These are phyloP conservation scores for Penicillium verhagenii DNA, from an alignment of 495 filamentous ascomycete species.

Conservation along the genomic window DNA sequence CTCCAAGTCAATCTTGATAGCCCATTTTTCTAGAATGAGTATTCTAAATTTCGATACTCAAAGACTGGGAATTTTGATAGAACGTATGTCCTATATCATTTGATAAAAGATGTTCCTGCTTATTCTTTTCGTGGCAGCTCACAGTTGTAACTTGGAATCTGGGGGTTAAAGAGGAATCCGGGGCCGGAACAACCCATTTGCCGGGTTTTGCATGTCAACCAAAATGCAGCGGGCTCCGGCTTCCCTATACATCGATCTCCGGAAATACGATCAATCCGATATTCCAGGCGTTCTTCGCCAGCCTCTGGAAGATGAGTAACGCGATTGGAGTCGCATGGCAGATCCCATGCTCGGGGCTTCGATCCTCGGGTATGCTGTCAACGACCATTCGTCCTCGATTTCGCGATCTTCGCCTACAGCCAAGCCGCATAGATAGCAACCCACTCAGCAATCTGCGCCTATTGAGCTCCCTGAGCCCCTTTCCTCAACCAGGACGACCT, in stretches of 20 bases:
- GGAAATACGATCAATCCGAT: not conserved
- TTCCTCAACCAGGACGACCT: not conserved
- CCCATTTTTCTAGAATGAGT: no score
- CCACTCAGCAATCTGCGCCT: conserved; percentile 12
- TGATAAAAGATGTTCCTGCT: no score
- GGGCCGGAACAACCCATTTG: not conserved
- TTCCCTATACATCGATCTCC: not conserved
- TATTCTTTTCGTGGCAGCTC: no score
- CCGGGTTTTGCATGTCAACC: not conserved
- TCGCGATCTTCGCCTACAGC: conserved; percentile 23
- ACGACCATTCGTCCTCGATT: conserved; percentile 8
- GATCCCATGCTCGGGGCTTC: conserved; percentile 43
- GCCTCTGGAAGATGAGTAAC: conserved; percentile 48
- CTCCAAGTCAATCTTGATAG: no score
- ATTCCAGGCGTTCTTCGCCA: conserved; percentile 1
- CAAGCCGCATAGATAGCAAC: conserved; percentile 19
- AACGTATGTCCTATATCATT: no score
- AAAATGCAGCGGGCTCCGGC: not conserved
- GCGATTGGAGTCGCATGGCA: conserved; percentile 47
- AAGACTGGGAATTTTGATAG: no score
- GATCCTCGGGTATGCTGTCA: conserved; percentile 28
- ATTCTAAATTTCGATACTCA: no score
- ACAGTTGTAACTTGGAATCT: no score
- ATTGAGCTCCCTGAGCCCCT: conserved; percentile 9
- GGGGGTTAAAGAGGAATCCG: no score